These are phyloP conservation scores for Backusella luteola DNA, from an alignment of 192 early-diverging fungal genomes.

Conservation along the genomic window DNA sequence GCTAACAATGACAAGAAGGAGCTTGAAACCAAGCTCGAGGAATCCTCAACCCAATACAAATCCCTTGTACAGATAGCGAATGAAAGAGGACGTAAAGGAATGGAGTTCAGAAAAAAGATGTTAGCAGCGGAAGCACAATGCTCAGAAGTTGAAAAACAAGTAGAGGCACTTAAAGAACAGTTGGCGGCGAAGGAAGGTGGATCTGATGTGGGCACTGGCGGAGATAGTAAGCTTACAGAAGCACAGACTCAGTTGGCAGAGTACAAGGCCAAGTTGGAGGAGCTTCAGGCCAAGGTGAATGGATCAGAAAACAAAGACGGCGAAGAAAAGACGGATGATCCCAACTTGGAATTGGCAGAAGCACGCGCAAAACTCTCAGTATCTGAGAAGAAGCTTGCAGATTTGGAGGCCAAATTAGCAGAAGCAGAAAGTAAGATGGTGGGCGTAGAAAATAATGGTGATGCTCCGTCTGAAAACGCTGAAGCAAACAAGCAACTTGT, in stretches of 20 bases:
- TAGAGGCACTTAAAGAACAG: not conserved
- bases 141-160: not conserved
- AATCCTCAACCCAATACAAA: not conserved
- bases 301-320: not conserved
- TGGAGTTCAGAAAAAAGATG: not conserved
- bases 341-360: constrained; percentile 1
- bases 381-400: not conserved
- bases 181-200: not conserved
- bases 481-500: not conserved
- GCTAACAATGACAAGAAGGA: not conserved
- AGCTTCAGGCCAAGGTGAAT: not conserved
- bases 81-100: not conserved
- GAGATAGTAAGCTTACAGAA: not conserved
- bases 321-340: not conserved
- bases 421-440: not conserved
- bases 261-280: not conserved
- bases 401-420: not conserved
- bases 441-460: not conserved
- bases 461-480: not conserved
- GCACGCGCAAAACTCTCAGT: not conserved
- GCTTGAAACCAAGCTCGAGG: not conserved
- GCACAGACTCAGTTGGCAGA: not conserved
- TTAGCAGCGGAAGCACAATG: not conserved
- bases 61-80: not conserved
- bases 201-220: not conserved